Base-by-base conservation (phyloP, 768 basidiomycete species). In the Boletus rufocinnamomeus region DNA sequence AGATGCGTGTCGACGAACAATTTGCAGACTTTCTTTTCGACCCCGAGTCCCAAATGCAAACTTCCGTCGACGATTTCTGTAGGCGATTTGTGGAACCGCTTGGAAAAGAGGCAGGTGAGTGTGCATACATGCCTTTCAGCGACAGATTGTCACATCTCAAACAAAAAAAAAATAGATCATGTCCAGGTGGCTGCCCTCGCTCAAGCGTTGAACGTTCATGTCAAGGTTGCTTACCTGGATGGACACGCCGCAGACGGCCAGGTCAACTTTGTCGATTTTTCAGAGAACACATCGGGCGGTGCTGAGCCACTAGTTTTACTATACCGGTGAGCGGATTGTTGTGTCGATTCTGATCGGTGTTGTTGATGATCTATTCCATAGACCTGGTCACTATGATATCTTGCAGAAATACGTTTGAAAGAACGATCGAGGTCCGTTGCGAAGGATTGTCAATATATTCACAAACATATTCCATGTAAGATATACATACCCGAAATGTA, bases 301-400 rank as follows among this genome's bases (percentile, higher is more conserved):
- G 72, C 75, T 25, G 66, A 77, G n/a, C 86, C 89, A 3, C 74
- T 93, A 11, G 80, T 81, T 49, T 71, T 95, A 58, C 74, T 95
- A 32, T 94, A 93, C 74, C 79, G 91, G 93, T 92, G 63, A 62
- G 82, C 66, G 6, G 30, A 11, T 32, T 21, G 10, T 41, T 35
- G 32, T 47, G 5, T 53, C 27, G 11, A 40, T 50, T 58, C 14
- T 40, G 35, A 41, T 50, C 34, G 37, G 37, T 11, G 13, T 28
- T 45, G 50, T 57, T 35, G 38, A 56, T 21, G 14, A 32, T 60
- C 21, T 30, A 43, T 59, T 50, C 54, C 14, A 14, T 57, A 93
- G 92, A 50, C 93, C 93, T 21, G 93, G 93, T 10, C 93, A 95
- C 70, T 95, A 91, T 72, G 93, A 95, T 74, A 87, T 94, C 50